These are phyloP conservation scores for Populus tomentosa DNA, from an alignment of 441 rosid species.

Conservation along the genomic window DNA sequence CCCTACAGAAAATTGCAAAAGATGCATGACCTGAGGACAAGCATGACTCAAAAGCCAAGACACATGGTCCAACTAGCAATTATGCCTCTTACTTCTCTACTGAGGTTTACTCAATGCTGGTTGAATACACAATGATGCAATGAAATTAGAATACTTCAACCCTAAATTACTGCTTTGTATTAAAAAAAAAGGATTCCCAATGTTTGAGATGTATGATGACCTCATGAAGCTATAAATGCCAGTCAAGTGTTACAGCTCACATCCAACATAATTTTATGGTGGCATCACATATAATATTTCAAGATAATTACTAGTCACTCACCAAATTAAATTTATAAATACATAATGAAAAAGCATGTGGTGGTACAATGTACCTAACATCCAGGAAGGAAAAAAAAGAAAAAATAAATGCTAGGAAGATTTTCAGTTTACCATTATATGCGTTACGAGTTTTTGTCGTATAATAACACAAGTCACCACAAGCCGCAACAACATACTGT, in stretches of 20 bases:
- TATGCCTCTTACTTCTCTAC: background rate
- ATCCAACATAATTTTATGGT: background rate
- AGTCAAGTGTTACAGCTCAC: background rate
- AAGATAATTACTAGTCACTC: background rate
- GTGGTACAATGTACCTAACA: background rate
- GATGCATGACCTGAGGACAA: background rate
- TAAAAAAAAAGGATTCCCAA: background rate
- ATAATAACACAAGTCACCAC: background rate
- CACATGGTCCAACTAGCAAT: background rate
- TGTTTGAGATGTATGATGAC: background rate
- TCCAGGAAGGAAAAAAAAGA: background rate
- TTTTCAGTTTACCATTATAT: background rate
- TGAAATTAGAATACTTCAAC: background rate
- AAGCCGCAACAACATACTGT: background rate
- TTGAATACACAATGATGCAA: background rate
- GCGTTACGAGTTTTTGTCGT: background rate
- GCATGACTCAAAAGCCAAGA: background rate
- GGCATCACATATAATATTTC: too few species aligned
- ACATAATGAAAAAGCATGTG: background rate
- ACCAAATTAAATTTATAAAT: background rate
- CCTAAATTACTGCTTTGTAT: background rate
- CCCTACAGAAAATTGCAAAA: background rate
- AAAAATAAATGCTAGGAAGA: background rate
- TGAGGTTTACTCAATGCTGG: background rate
- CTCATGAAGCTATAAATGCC: background rate